Evolutionary conservation across 805 yeast species (phyloP).

Genomic region (Saccharomycopsis babjevae): DNA sequence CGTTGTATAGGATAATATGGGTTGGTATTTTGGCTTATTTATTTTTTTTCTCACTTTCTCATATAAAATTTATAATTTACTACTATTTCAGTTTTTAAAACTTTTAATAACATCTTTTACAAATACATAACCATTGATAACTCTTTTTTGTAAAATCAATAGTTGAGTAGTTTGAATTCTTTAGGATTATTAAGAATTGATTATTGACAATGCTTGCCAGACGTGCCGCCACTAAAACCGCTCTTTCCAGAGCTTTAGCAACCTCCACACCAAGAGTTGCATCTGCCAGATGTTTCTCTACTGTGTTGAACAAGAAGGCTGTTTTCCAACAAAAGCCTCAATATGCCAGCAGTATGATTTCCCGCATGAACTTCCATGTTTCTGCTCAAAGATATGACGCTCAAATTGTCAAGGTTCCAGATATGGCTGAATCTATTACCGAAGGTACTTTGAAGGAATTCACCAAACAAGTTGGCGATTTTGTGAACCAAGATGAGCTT

Average conservation of each 20-base stretch:
- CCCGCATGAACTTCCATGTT: constrained; percentile 14
- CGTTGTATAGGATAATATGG: neutral
- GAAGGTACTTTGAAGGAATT: constrained; percentile 83
- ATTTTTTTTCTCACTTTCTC: neutral
- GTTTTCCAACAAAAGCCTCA: neutral
- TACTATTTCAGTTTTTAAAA: neutral
- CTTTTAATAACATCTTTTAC: neutral
- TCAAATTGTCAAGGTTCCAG: constrained; percentile 78
- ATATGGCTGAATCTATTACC: constrained; percentile 96
- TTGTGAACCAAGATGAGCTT: constrained; percentile 74
- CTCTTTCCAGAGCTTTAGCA: constrained; percentile 1
- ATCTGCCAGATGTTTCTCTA: constrained; percentile 12
- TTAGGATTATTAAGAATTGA: neutral
- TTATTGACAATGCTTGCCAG: constrained; percentile 8
- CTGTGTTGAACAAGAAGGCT: neutral
- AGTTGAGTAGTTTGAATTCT: neutral
- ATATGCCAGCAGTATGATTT: neutral
- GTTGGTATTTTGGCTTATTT: neutral
- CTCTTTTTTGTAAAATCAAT: neutral
- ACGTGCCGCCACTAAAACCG: constrained; percentile 3
- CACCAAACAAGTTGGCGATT: constrained; percentile 76
- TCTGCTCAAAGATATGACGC: constrained; percentile 27
- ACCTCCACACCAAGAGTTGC: neutral
- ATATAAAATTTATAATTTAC: neutral
- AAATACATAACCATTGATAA: neutral